phyloP scores from a whole-genome alignment of 148 eudicot species.

The Vaccinium corymbosum region DNA sequence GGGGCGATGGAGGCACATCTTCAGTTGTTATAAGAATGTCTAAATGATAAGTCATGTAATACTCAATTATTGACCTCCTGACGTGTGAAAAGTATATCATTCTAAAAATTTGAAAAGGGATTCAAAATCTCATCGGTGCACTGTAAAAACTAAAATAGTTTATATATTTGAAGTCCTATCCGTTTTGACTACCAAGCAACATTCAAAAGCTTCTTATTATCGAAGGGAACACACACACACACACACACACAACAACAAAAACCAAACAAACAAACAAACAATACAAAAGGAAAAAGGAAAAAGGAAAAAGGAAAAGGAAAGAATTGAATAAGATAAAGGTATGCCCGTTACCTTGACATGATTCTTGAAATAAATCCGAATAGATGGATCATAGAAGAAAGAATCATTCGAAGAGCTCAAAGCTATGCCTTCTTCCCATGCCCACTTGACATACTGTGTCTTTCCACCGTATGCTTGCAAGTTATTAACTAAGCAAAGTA shows the following conservation, averaged over 20 bases:
- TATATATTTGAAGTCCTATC: not conserved
- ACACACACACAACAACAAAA: no score
- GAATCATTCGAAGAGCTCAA: conserved; percentile 95
- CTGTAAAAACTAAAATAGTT: not conserved
- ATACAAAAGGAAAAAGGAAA: not conserved
- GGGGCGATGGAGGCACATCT: not conserved
- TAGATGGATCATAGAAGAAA: conserved; percentile 90
- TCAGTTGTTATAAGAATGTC: not conserved
- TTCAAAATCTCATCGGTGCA: not conserved
- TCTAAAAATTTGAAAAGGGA: not conserved
- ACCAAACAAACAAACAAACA: not conserved
- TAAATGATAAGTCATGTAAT: not conserved
- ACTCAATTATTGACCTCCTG: not conserved
- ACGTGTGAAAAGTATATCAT: not conserved
- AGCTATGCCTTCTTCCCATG: conserved; percentile 91
- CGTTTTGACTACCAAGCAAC: not conserved
- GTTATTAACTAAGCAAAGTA: conserved; percentile 76
- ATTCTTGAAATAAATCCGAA: conserved; percentile 75
- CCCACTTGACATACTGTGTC: conserved; percentile 95
- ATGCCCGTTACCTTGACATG: conserved; percentile 68
- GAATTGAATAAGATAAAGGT: not conserved
- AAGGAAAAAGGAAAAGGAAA: not conserved
- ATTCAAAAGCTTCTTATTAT: not conserved
- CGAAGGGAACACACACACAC: not conserved
- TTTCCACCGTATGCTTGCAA: conserved; percentile 93